phyloP scores from a whole-genome alignment of 352 stramenopile genomes.

The Detonula confervacea region DNA sequence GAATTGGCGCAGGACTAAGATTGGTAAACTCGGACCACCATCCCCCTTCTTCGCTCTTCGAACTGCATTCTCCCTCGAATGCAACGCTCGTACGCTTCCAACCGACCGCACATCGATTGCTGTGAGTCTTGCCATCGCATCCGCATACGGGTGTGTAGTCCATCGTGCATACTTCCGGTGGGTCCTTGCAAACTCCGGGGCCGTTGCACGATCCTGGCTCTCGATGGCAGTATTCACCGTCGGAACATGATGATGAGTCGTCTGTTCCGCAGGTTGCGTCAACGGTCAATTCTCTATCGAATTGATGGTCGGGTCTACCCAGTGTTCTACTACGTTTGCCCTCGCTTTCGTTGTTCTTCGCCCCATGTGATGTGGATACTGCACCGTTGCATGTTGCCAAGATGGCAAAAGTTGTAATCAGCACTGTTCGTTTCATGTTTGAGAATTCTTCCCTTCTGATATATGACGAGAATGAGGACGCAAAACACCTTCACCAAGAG shows the following conservation, averaged over 20 bases:
- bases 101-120: slow-evolving; percentile 1
- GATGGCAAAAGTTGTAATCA: neutral
- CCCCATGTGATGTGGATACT: neutral
- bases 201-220: neutral
- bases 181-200: neutral
- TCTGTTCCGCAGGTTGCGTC: neutral
- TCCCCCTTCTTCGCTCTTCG: neutral
- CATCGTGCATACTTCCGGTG: slow-evolving; percentile 1
- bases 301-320: neutral
- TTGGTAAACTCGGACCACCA: too few relatives aligned
- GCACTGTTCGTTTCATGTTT: neutral
- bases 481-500: too few relatives aligned
- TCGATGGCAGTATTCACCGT: slow-evolving; percentile 8
- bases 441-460: too few relatives aligned
- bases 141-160: neutral
- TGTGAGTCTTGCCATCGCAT: neutral
- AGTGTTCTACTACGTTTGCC: neutral
- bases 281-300: neutral
- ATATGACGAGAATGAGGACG: too few relatives aligned
- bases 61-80: neutral
- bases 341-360: neutral
- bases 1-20: neutral
- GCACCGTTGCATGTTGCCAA: neutral
- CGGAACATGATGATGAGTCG: neutral
- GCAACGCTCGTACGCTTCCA: neutral